Percentiles rank a stretch among this genome's conserved stretches.
phyloP scores from a whole-genome alignment of 2,329 filamentous ascomycete genomes.

The Pleurostoma richardsiae region DNA sequence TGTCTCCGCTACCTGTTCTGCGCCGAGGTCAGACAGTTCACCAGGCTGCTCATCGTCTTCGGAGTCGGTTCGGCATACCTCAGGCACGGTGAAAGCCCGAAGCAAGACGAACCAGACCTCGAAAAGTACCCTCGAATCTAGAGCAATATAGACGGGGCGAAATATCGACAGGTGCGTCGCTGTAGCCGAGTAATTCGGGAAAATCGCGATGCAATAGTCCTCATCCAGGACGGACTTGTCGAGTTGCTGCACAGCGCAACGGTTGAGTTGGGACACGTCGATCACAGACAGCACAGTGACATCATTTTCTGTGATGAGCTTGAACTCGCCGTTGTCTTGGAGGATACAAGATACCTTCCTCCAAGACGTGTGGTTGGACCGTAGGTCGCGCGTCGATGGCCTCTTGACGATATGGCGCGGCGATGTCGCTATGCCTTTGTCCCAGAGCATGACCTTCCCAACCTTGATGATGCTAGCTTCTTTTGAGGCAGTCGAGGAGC shows the following conservation, averaged over 20 bases:
- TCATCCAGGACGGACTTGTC: constrained; percentile 88
- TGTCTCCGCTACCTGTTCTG: constrained; percentile 39
- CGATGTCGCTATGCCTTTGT: constrained; percentile 60
- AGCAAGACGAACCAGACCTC: constrained; percentile 96
- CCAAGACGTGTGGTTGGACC: constrained; percentile 62
- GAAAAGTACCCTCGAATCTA: constrained; percentile 85
- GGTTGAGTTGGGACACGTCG: constrained; percentile 81
- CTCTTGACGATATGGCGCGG: constrained; percentile 52
- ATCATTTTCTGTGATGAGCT: constrained; percentile 82
- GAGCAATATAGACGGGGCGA: constrained; percentile 81
- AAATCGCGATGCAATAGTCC: constrained; percentile 91
- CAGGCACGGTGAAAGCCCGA: constrained; percentile 85
- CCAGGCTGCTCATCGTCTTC: constrained; percentile 34
- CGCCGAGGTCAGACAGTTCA: constrained; percentile 32
- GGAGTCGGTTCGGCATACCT: constrained; percentile 68
- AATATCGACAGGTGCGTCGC: constrained; percentile 70
- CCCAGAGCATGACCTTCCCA: constrained; percentile 86
- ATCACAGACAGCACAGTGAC: constrained; percentile 75
- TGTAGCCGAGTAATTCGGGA: constrained; percentile 81
- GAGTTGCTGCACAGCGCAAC: constrained; percentile 85
- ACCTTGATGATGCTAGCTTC: constrained; percentile 74
- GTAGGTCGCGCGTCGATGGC: constrained; percentile 52
- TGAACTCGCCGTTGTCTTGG: constrained; percentile 91
- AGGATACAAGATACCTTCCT: constrained; percentile 86
- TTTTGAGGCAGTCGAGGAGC: constrained; percentile 27